Percentiles rank a stretch among this genome's conserved stretches.
phyloP scores from a whole-genome alignment of 768 basidiomycete genomes.

The Phaffia tasmanica region DNA sequence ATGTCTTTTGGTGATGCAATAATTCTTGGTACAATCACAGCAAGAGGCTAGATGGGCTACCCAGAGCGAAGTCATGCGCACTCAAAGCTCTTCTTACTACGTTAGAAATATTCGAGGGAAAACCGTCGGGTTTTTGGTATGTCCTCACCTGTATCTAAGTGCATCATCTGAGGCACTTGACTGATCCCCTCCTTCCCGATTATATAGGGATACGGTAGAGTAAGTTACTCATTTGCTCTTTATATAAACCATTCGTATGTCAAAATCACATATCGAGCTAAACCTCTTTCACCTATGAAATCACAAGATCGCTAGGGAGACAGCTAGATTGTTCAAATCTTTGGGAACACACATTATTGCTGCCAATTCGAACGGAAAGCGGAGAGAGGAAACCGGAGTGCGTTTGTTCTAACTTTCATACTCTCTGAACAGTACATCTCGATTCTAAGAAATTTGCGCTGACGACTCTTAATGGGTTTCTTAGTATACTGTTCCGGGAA shows the following conservation, averaged over 20 bases:
- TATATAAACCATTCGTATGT: neutral
- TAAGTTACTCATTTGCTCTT: neutral
- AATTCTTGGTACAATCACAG: conserved; percentile 6
- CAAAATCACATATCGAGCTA: neutral
- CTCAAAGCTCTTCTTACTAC: conserved; percentile 27
- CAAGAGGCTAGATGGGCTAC: conserved; percentile 29
- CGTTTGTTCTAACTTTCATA: conserved; percentile 9
- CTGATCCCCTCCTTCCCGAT: neutral
- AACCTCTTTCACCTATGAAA: too few species aligned
- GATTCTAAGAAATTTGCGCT: neutral
- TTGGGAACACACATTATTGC: conserved; percentile 35
- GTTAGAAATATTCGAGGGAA: conserved; percentile 32
- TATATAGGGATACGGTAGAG: conserved; percentile 34
- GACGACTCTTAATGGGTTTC: too few species aligned
- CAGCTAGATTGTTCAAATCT: conserved; percentile 33
- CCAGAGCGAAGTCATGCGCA: conserved; percentile 25
- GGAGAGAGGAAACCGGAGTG: conserved; percentile 32
- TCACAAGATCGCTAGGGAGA: conserved; percentile 33
- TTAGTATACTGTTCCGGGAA: conserved; percentile 36
- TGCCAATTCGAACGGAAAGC: conserved; percentile 35
- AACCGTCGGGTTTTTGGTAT: conserved; percentile 36
- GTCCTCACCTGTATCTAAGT: conserved; percentile 8
- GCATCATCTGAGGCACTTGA: neutral
- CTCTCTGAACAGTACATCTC: neutral
- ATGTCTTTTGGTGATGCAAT: neutral